Conservation (phyloP, 176 grass and related monocot species). For the Poa annua region DNA sequence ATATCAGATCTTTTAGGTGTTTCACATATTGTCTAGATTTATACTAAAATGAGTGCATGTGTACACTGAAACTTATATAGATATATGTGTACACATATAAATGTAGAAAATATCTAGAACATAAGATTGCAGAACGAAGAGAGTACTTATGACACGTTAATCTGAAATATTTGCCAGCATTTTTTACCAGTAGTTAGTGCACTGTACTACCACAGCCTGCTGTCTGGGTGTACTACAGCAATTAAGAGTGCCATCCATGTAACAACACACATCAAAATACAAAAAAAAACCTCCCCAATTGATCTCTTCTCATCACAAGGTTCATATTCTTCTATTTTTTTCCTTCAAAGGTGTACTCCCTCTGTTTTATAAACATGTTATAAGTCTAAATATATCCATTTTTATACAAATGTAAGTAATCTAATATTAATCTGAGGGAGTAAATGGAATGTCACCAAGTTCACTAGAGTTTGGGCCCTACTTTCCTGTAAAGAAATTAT, state of each 20-base stretch:
- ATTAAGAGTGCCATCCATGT: constrained; percentile 15
- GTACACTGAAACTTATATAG: too few relatives aligned
- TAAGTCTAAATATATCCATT: too few relatives aligned
- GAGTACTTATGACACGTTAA: neutral
- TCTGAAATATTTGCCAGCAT: neutral
- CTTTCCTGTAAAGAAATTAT: neutral
- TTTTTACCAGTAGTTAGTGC: neutral
- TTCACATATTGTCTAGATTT: too few relatives aligned
- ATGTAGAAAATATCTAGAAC: too few relatives aligned
- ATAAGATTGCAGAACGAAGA: too few relatives aligned
- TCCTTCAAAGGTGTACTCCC: neutral
- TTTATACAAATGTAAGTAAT: too few relatives aligned
- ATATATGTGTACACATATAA: too few relatives aligned
- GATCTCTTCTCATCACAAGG: neutral
- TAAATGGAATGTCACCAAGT: neutral
- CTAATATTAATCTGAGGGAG: too few relatives aligned
- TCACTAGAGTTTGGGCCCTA: neutral
- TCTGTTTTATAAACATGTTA: too few relatives aligned
- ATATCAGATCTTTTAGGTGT: too few relatives aligned
- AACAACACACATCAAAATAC: constrained; percentile 17
- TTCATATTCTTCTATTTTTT: neutral
- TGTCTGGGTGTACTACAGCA: constrained; percentile 8
- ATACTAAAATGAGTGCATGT: too few relatives aligned
- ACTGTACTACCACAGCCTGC: neutral
- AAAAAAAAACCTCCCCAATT: too few relatives aligned